Conservation (phyloP, 177 flowering plant genomes). For the Telopea speciosissima region DNA sequence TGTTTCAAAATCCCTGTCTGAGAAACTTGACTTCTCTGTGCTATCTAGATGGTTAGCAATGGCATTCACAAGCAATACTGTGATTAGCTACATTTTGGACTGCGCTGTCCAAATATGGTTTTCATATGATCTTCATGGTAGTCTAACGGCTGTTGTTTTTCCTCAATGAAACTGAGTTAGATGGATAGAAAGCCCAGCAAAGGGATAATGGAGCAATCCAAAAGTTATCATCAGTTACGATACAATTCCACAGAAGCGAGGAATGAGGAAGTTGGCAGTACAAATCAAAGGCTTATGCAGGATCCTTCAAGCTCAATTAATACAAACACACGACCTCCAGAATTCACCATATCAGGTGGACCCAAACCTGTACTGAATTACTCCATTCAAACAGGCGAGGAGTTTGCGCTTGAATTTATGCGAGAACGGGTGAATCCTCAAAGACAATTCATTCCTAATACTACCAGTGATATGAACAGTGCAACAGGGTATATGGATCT, state of each 20-base stretch:
- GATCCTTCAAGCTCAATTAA: constrained; percentile 38
- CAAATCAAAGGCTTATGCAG: constrained; percentile 31
- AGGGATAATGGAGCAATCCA: constrained; percentile 21
- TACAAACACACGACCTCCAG: constrained; percentile 40
- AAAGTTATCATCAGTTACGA: constrained; percentile 15
- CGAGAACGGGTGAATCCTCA: constrained; percentile 56
- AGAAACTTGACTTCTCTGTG: constrained; percentile 2
- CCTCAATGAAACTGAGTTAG: constrained; percentile 13
- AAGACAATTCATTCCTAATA: constrained; percentile 33
- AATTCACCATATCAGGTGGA: constrained; percentile 26
- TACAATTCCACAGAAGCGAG: constrained; percentile 33
- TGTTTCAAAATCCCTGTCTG: constrained; percentile 4
- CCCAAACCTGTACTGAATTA: constrained; percentile 59
- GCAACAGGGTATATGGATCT: constrained; percentile 47
- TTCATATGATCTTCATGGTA: constrained; percentile 9
- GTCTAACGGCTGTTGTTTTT: constrained; percentile 12
- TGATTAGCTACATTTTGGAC: background rate
- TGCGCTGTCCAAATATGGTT: constrained; percentile 1
- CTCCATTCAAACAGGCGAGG: constrained; percentile 97
- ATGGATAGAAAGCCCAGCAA: constrained; percentile 29
- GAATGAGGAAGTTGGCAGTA: constrained; percentile 35
- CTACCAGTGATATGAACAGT: constrained; percentile 31
- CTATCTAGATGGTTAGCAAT: background rate
- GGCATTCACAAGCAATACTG: background rate
- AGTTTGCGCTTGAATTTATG: constrained; percentile 88